phyloP scores from a whole-genome alignment of 2,329 filamentous ascomycete genomes.

The Monosporascus sp. region DNA sequence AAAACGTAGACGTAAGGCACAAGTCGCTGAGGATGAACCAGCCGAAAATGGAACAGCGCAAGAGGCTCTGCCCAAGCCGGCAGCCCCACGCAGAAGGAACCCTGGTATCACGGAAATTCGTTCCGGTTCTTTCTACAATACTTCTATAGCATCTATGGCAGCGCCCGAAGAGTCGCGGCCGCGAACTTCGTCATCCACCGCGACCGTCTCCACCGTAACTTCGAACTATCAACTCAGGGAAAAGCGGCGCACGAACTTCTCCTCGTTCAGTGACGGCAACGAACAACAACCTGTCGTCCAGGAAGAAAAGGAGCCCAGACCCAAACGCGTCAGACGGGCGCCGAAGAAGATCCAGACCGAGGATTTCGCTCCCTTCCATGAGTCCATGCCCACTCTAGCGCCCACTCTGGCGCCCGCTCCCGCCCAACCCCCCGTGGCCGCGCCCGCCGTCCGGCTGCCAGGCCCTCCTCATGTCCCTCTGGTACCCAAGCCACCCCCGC shows the following conservation, averaged over 20 bases:
- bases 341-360: slow-evolving; percentile 23
- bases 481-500: slow-evolving; percentile 17
- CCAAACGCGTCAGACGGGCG: slow-evolving; percentile 21
- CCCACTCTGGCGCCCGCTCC: slow-evolving; percentile 1
- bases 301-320: slow-evolving; percentile 21
- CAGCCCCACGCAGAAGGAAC: slow-evolving; percentile 10
- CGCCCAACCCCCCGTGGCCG: slow-evolving; percentile 3
- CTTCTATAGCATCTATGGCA: slow-evolving; percentile 28
- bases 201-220: slow-evolving; percentile 41
- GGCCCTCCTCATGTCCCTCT: slow-evolving; percentile 5
- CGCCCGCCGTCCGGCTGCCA: slow-evolving; percentile 6
- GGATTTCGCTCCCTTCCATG: slow-evolving; percentile 5
- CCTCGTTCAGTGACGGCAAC: slow-evolving; percentile 38
- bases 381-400: slow-evolving; percentile 4
- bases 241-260: slow-evolving; percentile 50
- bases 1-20: slow-evolving; percentile 9
- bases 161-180: slow-evolving; percentile 43
- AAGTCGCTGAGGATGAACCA: slow-evolving; percentile 6
- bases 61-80: slow-evolving; percentile 6
- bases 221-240: slow-evolving; percentile 49
- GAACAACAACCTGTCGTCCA: slow-evolving; percentile 28
- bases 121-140: slow-evolving; percentile 33
- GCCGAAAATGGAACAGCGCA: slow-evolving; percentile 8
- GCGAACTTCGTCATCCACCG: slow-evolving; percentile 48
- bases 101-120: slow-evolving; percentile 31